Percentiles rank a stretch among this genome's conserved stretches.
Evolutionary conservation across 2,329 filamentous ascomycete species (phyloP).

Genomic region (Dothidotthia symphoricarpi): DNA sequence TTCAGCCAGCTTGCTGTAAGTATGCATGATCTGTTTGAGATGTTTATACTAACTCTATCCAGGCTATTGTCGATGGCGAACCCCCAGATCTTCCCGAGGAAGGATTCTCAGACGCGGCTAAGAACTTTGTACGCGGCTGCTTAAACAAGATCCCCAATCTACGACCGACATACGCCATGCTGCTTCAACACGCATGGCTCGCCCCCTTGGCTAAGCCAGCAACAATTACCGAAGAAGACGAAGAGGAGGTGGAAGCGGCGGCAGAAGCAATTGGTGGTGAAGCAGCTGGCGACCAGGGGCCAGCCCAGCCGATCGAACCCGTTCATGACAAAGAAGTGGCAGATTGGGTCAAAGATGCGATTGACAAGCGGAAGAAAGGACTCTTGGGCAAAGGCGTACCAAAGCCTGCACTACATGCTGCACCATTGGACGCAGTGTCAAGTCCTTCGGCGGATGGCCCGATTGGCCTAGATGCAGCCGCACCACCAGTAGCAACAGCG

Average conservation of each 20-base stretch:
- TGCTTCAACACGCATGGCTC: conserved; percentile 89
- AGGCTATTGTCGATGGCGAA: conserved; percentile 99
- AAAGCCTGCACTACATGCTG: conserved; percentile 84
- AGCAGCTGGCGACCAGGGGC: conserved; percentile 32
- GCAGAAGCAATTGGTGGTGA: conserved; percentile 45
- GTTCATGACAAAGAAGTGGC: conserved; percentile 79
- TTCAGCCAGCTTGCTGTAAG: conserved; percentile 95
- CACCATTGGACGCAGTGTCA: conserved; percentile 70
- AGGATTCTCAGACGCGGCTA: conserved; percentile 74
- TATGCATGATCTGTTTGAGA: conserved; percentile 1
- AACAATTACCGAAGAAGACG: conserved; percentile 69
- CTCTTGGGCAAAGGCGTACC: conserved; percentile 48
- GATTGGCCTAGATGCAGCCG: conserved; percentile 23
- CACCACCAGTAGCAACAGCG: conserved; percentile 18
- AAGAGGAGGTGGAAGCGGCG: conserved; percentile 54
- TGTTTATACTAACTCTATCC: conserved; percentile 1
- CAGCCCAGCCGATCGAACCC: conserved; percentile 26
- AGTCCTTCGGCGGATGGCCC: conserved; percentile 34
- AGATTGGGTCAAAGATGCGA: conserved; percentile 72
- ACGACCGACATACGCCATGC: conserved; percentile 88
- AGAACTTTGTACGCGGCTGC: conserved; percentile 84
- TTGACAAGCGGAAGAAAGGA: conserved; percentile 65
- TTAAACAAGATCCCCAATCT: conserved; percentile 89
- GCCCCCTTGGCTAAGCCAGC: conserved; percentile 70
- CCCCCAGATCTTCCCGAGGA: conserved; percentile 80